Evolutionary conservation across 352 stramenopile genomes (phyloP), one percentile per base, ranked within the genome.

Genomic region (Globisporangium splendens): DNA sequence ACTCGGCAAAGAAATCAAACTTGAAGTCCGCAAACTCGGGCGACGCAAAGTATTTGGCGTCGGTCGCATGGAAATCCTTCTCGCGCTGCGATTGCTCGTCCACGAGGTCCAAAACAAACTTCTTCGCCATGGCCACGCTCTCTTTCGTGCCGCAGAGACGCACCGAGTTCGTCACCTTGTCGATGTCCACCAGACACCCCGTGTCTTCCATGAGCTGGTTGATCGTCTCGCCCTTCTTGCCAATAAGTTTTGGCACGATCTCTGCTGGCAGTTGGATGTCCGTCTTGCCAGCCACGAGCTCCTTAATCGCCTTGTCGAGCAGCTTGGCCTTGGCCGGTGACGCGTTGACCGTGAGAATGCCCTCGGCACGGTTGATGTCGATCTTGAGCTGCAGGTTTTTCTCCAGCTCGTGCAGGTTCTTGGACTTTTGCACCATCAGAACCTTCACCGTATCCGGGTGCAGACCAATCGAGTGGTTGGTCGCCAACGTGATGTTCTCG

Each of bases 191-290:
- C 10, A 90, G 65, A 15, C 70, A 76, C 15, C 76, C 83, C 5
- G 83, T 87, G 61, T 93, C 77, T 54, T 89, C 78, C 83, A 93
- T 93, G 46, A 91, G 62, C 62, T 91, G 79, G 57, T 88, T 90
- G 59, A 93, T 91, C 2, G 80, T 87, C 68, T 93, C 83, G 42
- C 83, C 83, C 53, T 93, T 93, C 69, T 89, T 89, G 39, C 83
- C 83, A 66, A 93, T 93, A 10, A 93, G 70, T 66, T 93, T 91
- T 5, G 83, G 83, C 28, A 93, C 76, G 38, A 93, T 78, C 48
- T 93, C 83, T 1, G 70, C 69, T n/a, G 83, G 77, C 41, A 93
- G 51, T 28, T 70, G 58, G 41, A 93, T 83, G 35, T 86, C 77
- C 38, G 79, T 65, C 22, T 83, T 89, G 17, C 68, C 64, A 24